A percentile compares a stretch with the other conserved stretches of the same genome.
Evolutionary conservation across 306 rosid species (phyloP).

Genomic region (Castanea crenata): DNA sequence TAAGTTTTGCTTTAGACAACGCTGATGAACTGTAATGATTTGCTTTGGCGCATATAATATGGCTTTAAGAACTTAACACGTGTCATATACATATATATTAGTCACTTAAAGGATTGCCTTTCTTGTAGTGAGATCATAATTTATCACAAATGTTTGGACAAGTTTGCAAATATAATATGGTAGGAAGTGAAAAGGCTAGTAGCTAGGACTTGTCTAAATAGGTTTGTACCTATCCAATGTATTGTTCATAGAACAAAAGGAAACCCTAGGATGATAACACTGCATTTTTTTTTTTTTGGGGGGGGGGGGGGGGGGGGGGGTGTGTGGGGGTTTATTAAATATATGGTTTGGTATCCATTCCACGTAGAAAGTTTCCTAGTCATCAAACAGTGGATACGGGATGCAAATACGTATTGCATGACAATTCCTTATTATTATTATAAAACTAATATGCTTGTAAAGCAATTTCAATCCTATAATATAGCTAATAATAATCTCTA

Average conservation of each 20-base stretch:
- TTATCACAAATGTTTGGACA: not conserved
- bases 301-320: too few species aligned
- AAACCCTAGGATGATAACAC: not conserved
- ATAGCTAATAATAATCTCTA: not conserved
- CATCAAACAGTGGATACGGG: not conserved
- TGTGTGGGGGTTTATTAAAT: not conserved
- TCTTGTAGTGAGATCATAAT: not conserved
- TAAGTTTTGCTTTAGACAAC: too few species aligned
- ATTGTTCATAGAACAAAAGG: slow-evolving; percentile 1
- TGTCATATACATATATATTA: not conserved
- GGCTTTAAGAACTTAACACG: not conserved
- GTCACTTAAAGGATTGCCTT: not conserved
- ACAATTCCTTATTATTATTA: not conserved
- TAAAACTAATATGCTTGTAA: not conserved
- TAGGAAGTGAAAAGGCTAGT: slow-evolving; percentile 33
- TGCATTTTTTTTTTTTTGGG: not conserved
- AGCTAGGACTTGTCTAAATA: slow-evolving; percentile 30
- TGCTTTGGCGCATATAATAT: not conserved
- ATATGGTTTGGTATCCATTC: not conserved
- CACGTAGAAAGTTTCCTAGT: not conserved
- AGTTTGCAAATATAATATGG: slow-evolving; percentile 13
- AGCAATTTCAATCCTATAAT: not conserved
- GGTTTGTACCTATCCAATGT: slow-evolving; percentile 21
- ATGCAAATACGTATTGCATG: not conserved
- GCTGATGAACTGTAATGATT: not conserved